phyloP scores from a whole-genome alignment of 1,284 basidiomycete species.

The Apiotrichum sp. region DNA sequence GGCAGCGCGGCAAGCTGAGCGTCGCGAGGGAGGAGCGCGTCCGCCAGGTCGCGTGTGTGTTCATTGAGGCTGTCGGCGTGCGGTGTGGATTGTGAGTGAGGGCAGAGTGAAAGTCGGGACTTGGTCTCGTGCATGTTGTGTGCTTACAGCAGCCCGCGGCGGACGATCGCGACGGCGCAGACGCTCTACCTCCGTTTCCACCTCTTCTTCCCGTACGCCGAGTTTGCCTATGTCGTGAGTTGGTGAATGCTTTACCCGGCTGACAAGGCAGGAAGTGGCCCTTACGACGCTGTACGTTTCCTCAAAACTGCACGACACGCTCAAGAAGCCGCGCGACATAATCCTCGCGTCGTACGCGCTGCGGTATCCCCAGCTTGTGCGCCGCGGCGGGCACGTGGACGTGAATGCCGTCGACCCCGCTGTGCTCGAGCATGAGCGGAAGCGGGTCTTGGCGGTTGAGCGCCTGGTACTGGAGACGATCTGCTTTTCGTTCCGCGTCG shows the following conservation, averaged over 20 bases:
- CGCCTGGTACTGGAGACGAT: constrained; percentile 86
- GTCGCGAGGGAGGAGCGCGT: constrained; percentile 70
- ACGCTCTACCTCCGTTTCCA: constrained; percentile 92
- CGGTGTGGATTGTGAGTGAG: constrained; percentile 82
- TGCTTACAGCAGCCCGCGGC: constrained; percentile 61
- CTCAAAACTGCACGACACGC: constrained; percentile 92
- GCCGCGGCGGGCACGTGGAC: constrained; percentile 65
- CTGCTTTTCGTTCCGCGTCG: constrained; percentile 90
- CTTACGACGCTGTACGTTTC: constrained; percentile 85
- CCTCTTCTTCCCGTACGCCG: constrained; percentile 85
- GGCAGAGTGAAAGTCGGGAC: no score
- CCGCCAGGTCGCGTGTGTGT: constrained; percentile 76
- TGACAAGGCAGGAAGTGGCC: constrained; percentile 65
- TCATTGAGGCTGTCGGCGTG: constrained; percentile 77
- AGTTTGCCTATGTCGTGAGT: constrained; percentile 61
- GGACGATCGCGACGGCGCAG: constrained; percentile 90
- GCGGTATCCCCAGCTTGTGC: constrained; percentile 67
- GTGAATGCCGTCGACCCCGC: constrained; percentile 56
- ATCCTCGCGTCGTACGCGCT: constrained; percentile 74
- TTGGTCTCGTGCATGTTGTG: no score
- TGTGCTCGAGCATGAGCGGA: constrained; percentile 79
- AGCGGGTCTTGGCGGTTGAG: constrained; percentile 77
- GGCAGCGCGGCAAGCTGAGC: constrained; percentile 75
- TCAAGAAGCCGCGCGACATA: constrained; percentile 94
- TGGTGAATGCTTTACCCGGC: not conserved